Evolutionary conservation across 1,284 basidiomycete genomes (phyloP), one percentile per base, ranked within the genome.

Genomic region (Vanrija sp.): DNA sequence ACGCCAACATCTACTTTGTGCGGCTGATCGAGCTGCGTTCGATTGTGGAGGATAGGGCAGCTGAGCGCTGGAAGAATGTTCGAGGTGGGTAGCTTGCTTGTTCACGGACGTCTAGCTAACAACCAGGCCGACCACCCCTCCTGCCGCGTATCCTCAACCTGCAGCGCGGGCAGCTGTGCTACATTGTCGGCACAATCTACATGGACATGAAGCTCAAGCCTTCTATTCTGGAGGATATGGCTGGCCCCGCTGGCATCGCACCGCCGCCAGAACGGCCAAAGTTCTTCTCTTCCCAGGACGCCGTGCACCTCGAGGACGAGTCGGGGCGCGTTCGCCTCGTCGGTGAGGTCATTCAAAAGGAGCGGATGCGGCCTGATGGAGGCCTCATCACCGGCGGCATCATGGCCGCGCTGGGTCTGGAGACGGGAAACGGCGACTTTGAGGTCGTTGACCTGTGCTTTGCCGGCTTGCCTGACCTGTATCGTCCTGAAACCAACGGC

Each of bases 171-270:
- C 81, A 89, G 63, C 78, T 95, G 50, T 96, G 91, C 75, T 97
- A 88, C 74, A 84, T 98, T 59, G 81, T 96, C 55, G 95, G 95
- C 3, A 98, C 95, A 0, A 85, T 98, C 2, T 99, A 98, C 75
- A 87, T 96, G 83, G 89, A 96, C 60, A 98, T 98, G 96, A 90
- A 90, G 5, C 81, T 97, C 54, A 99, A 99, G 73, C 95, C 95
- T 0, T 97, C 98, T 66, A 90, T 99, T 14, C 82, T 99, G 53
- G 88, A 94, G 67, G 96, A 99, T 64, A 83, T 98, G 63, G 23
- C 48, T 46, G 14, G 34, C 5, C 6, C 2, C 21, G 15, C 16
- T 8, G 18, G 91, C 56, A 85, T 97, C 53, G 88, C 91, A 5
- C 85, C 90, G 0, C 92, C 89, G 0, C 86, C 88, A 10, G 86